Conservation (phyloP, 2,329 filamentous ascomycete genomes). For the Fusarium foetens region DNA sequence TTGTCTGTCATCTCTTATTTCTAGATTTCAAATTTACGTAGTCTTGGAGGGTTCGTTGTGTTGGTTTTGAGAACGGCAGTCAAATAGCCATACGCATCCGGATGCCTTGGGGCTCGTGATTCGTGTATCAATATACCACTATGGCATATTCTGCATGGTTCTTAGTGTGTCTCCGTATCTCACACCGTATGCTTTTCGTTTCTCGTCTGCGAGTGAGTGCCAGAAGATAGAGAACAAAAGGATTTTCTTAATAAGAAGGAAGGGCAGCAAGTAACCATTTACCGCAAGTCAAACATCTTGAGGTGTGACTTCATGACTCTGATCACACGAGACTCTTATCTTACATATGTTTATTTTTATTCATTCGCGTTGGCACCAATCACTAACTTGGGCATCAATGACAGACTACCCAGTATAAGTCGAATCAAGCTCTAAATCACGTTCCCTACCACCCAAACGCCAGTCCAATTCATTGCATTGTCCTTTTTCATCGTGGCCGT, state of each 20-base stretch:
- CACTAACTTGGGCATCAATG: not conserved
- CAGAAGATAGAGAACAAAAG: not conserved
- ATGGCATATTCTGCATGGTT: not conserved
- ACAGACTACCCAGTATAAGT: conserved; percentile 2
- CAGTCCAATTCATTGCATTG: conserved; percentile 15
- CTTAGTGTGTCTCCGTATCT: not conserved
- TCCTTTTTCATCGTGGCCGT: conserved; percentile 42
- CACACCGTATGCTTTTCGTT: not conserved
- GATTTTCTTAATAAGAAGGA: not conserved
- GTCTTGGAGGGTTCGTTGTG: not conserved
- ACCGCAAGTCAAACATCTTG: not conserved
- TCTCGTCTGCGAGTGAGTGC: not conserved
- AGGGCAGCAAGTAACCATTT: too few relatives aligned
- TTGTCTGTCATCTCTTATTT: not conserved
- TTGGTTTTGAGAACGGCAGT: too few relatives aligned
- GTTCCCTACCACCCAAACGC: conserved; percentile 41
- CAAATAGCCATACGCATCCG: not conserved
- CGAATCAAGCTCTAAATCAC: conserved; percentile 16
- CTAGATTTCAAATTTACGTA: not conserved
- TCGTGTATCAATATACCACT: not conserved
- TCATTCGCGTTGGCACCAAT: not conserved
- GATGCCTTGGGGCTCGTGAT: not conserved
- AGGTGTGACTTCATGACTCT: not conserved
- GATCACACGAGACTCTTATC: not conserved
- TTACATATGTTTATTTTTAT: not conserved